Base-by-base conservation (phyloP, 2,329 filamentous ascomycete genomes). In the Grosmannia serpens region DNA sequence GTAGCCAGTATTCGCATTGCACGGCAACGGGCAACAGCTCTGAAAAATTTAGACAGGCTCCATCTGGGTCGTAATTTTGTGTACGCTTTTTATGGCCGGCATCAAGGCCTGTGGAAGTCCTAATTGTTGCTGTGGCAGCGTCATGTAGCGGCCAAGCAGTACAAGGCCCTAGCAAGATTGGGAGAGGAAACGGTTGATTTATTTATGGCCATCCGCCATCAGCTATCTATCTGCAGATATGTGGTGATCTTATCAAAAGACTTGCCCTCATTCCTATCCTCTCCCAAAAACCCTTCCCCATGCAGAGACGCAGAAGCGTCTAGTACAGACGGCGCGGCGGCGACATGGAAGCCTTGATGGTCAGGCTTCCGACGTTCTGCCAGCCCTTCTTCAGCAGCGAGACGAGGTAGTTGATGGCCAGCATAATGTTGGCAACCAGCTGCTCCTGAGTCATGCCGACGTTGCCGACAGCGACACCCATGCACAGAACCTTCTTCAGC, bases 321-420 rank as follows among this genome's bases (percentile, higher is more conserved):
- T 97, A 99, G 86, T 96, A 99, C 70, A 99, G 80, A 74, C 94
- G 91, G 85, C 91, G 94, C 69, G 94, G 94, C 69, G 94, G 94
- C 78, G 90, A 96, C 94, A 99, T 99, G 82, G 89, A 89, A 80
- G 94, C 94, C 89, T 99, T 99, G 85, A 99, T 94, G 76, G 91
- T 96, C 81, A 99, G 85, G 84, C 88, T 94, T 76, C 94, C 94
- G 73, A 99, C 94, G 86, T 99, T 99, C 85, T 99, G 94, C 94
- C 94, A 99, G 76, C 94, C 94, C 89, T 99, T 99, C 91, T 99
- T 99, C 76, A 99, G 83, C 70, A 99, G 84, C 66, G 91, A 96
- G 76, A 99, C 92, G 67, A 99, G 87, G 86, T 99, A 99, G 89
- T 99, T 99, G 87, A 99, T 97, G 79, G 92, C 85, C 81, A 99